Base-by-base conservation (phyloP, 106 monocot genomes). In the Ottelia alismoides region DNA sequence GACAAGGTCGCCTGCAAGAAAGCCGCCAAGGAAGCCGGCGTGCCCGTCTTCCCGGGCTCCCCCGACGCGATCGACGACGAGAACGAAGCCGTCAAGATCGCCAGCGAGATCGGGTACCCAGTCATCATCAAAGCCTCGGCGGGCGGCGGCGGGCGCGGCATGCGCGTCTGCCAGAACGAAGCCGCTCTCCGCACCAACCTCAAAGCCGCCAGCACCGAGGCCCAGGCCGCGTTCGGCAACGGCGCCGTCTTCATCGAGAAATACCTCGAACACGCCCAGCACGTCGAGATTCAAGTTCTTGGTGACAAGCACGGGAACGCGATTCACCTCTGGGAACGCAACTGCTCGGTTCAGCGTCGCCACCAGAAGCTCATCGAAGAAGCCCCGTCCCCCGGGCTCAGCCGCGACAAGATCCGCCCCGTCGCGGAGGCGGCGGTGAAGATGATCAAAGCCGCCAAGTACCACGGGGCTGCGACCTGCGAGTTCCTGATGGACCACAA, bases 71-170 rank as follows among this genome's bases (percentile, higher is more conserved):
- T 49, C n/a, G 12, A 49, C n/a, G 6, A 14, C 49, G 20, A 16
- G 16, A 6, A 49, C n/a, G 49, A 49, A 6, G 49, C 49, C 7
- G 16, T 49, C 49, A 49, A 49, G 49, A 14, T 49, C 20, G 49
- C 49, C n/a, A n/a, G n/a, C n/a, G n/a, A n/a, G n/a, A n/a, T n/a
- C n/a, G n/a, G n/a, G n/a, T n/a, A n/a, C n/a, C n/a, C n/a, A n/a
- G n/a, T n/a, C n/a, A n/a, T n/a, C n/a, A n/a, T n/a, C n/a, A n/a
- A n/a, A n/a, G 49, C 49, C 7, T 5, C n/a, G 12, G 49, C 49
- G 7, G 49, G 49, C 6, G 49, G 49, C 20, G 49, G 49, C 12
- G 49, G 49, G n/a, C 49, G 49, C 20, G 49, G 49, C 12, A 49
- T 49, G 49, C 49, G 49, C 20, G n/a, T 16, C 7, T 14, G n/a